These are phyloP conservation scores for Penicillium sp. DNA, from an alignment of 2,329 filamentous ascomycete species.

Conservation along the genomic window DNA sequence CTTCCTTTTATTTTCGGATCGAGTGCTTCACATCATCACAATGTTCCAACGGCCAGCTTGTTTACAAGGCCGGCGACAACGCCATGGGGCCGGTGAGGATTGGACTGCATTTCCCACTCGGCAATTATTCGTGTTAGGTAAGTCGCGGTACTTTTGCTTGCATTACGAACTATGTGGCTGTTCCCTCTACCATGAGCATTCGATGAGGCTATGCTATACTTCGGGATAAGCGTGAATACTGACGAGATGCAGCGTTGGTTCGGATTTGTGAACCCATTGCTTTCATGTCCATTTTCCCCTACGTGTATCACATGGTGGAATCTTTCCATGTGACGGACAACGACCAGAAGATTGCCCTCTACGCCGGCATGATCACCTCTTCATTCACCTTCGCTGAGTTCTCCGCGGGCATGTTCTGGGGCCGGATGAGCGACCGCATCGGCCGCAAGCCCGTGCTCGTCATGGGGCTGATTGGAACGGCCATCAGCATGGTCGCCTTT, in stretches of 20 bases:
- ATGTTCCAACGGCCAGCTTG: conserved; percentile 42
- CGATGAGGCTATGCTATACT: conserved; percentile 9
- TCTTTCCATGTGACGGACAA: conserved; percentile 85
- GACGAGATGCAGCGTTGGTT: conserved; percentile 69
- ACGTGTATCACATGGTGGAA: conserved; percentile 96
- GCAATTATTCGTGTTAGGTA: conserved; percentile 58
- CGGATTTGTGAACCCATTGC: conserved; percentile 98
- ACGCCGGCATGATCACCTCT: conserved; percentile 94
- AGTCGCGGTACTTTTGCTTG: conserved; percentile 34
- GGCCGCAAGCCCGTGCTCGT: conserved; percentile 92
- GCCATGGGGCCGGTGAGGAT: conserved; percentile 32
- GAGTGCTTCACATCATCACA: too few relatives aligned
- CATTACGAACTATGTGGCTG: conserved; percentile 23
- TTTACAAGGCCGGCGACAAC: conserved; percentile 36
- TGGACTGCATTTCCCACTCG: conserved; percentile 58
- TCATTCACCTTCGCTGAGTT: conserved; percentile 97
- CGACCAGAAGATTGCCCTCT: conserved; percentile 80
- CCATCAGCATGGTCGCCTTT: conserved; percentile 88
- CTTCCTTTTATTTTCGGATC: not conserved
- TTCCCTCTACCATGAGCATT: conserved; percentile 6
- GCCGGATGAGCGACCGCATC: conserved; percentile 85
- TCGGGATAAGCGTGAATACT: too few relatives aligned
- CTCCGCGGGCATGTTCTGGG: conserved; percentile 90
- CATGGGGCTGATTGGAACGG: conserved; percentile 86
- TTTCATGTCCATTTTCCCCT: conserved; percentile 99